phyloP scores from a whole-genome alignment of 1,284 basidiomycete species.

The Golubevia pallescens region DNA sequence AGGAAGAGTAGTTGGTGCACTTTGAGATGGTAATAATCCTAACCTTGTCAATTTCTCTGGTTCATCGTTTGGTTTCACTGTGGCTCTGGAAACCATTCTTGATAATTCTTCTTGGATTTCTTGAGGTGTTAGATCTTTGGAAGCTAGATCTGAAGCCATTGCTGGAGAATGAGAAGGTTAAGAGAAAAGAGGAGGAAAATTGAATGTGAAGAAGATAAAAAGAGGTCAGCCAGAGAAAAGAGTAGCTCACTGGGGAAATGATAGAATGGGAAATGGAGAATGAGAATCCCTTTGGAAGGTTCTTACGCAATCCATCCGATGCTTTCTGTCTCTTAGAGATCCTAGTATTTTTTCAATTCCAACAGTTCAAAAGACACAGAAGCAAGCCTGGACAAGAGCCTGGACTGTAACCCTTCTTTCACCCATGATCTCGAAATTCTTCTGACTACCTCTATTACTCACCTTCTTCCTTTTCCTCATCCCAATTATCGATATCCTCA shows the following conservation, averaged over 20 bases:
- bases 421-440: neutral
- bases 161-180: neutral
- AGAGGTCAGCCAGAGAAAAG: neutral
- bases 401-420: too few species aligned
- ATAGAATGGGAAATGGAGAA: too few species aligned
- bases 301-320: too few species aligned
- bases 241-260: too few species aligned
- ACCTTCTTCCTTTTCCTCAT: constrained; percentile 27
- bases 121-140: too few species aligned
- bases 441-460: constrained; percentile 4
- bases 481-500: constrained; percentile 25
- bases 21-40: constrained; percentile 33
- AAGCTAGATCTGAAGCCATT: neutral
- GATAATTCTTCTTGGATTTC: too few species aligned
- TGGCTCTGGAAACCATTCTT: constrained; percentile 12
- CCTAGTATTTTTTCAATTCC: too few species aligned
- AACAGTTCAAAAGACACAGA: too few species aligned
- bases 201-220: neutral
- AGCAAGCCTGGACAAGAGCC: too few species aligned
- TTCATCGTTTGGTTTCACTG: constrained; percentile 49
- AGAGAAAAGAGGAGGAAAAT: neutral
- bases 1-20: constrained; percentile 36
- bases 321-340: too few species aligned
- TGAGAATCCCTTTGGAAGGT: too few species aligned
- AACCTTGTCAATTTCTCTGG: constrained; percentile 38